phyloP scores from a whole-genome alignment of 768 basidiomycete species.

The Sporobolomyces pararoseus region DNA sequence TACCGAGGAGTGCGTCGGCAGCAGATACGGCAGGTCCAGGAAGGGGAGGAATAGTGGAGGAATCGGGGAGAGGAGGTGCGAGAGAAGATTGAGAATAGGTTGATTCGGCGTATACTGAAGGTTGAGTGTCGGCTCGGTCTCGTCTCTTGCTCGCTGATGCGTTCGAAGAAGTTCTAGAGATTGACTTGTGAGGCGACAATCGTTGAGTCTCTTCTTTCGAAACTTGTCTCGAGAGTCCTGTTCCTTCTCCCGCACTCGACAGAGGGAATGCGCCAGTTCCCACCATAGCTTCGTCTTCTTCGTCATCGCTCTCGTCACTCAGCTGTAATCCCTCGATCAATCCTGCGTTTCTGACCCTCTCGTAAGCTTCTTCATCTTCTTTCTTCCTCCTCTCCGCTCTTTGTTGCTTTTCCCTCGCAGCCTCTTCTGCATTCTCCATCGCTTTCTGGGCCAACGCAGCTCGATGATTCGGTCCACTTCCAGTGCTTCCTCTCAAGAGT shows the following conservation, averaged over 20 bases:
- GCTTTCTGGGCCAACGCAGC: constrained; percentile 51
- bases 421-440: constrained; percentile 48
- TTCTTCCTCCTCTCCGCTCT: constrained; percentile 41
- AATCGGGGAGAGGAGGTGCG: neutral
- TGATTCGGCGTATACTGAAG: constrained; percentile 35
- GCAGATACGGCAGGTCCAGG: constrained; percentile 1
- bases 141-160: neutral
- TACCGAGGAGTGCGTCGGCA: neutral
- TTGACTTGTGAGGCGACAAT: neutral
- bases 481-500: constrained; percentile 42
- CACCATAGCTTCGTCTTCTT: constrained; percentile 53
- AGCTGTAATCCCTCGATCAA: constrained; percentile 47
- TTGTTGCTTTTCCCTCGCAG: constrained; percentile 43
- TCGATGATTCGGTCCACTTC: constrained; percentile 46
- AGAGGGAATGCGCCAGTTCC: constrained; percentile 59
- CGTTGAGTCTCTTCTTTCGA: neutral
- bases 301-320: constrained; percentile 56
- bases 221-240: constrained; percentile 47
- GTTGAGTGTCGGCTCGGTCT: constrained; percentile 27
- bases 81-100: constrained; percentile 15
- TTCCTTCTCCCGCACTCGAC: constrained; percentile 60
- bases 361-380: constrained; percentile 41
- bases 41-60: neutral
- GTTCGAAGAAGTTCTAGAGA: constrained; percentile 15
- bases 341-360: constrained; percentile 32